Evolutionary conservation across 129 eudicot genomes (phyloP), one percentile per base, ranked within the genome.

Genomic region (Scalesia atractyloides): DNA sequence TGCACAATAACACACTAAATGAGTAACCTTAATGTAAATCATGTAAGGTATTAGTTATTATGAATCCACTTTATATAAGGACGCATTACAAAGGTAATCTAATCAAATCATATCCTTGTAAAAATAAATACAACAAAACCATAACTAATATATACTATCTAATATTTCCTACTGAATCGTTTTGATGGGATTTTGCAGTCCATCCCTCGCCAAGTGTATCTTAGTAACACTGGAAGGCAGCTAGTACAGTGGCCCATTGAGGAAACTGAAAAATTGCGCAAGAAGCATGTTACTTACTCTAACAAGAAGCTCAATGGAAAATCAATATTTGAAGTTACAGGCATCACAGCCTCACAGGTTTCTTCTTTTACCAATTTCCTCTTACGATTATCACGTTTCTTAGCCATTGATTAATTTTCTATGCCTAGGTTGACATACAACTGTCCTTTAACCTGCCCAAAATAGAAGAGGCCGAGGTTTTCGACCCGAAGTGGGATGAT

Each of bases 371-470:
- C 19, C 15, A 58, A 5, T 36, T 50, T 56, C n/a, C 14, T 58
- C 54, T 22, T 2, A 7, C 14, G 33, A 24, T 44, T 14, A 67
- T 67, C 13, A 16, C 2, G 10, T 72, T 34, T 17, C 50, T 69
- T 41, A 36, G 59, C 34, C 30, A 66, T 71, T 24, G 36, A 48
- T 41, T 57, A 9, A 46, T 51, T n/a, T 20, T 44, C 1, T 34
- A 4, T 37, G 41, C 47, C 44, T 63, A 87, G 92, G 87, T 82
- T 43, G 89, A 87, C 81, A 81, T 87, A 76, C 83, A 82, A 56
- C 73, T 87, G 20, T 76, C 87, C 7, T 87, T 87, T 67, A 73
- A 67, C 39, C 50, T 82, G 11, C 64, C 81, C 50, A 69, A 66
- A 20, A 52, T 87, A 41, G 79, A 82, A 37, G 76, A 82, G 22